Evolutionary conservation across 1,284 basidiomycete species (phyloP), one percentile per base, ranked within the genome.

Genomic region (Pseudozyma tsukubaensis): DNA sequence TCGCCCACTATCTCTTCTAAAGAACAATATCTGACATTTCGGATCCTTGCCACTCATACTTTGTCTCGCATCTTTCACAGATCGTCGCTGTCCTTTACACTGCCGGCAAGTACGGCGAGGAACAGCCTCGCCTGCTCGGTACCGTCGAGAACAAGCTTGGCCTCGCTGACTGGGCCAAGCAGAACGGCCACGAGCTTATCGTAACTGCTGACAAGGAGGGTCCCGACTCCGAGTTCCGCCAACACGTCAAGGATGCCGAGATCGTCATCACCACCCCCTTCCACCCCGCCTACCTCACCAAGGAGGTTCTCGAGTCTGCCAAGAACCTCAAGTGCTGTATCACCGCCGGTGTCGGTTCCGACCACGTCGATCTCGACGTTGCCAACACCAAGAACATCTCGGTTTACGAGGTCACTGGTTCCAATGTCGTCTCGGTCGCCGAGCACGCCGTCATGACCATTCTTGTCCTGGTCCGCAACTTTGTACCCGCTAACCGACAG

Each of bases 321-420:
- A 91, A 91, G 86, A 95, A 96, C 81, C 89, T 98, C 80, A 96
- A 94, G 87, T 86, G 96, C 71, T 94, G 92, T 82, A 89, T 97
- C 80, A 97, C 94, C 11, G 94, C 94, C 56, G 94, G 94, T 86
- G 94, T 97, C 50, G 94, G 94, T 13, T 94, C 93, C 35, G 94
- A 96, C 75, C 84, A 85, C 77, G 90, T 97, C 80, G 94, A 97
- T 85, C 89, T 97, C 59, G 91, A 95, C 82, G 92, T 92, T 24
- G 92, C 93, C 51, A 93, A 94, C 83, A 89, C 93, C 85, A 88
- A 89, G 78, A 89, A 89, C 72, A 90, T 97, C 80, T 91, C 94
- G 80, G 94, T 94, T 49, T 79, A 78, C 59, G 74, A 89, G 86
- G 91, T 92, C 34, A 90, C 92, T 29, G 92, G 92, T 35, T 95